These are phyloP conservation scores for Daldinia eschscholtzii DNA, from an alignment of 2,329 filamentous ascomycete genomes.

Conservation along the genomic window DNA sequence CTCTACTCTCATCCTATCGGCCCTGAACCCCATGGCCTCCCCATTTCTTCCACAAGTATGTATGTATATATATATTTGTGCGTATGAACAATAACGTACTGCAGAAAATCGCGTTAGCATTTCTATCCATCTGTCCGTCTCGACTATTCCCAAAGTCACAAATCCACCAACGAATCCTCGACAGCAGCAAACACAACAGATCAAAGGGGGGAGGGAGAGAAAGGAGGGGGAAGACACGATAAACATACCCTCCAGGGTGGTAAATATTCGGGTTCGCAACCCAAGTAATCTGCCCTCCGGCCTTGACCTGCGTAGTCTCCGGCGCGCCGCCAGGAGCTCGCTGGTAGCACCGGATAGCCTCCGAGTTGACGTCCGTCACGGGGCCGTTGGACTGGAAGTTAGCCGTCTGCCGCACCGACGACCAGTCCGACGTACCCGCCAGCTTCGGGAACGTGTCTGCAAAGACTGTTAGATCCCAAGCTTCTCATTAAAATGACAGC, in stretches of 20 bases:
- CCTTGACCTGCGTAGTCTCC: constrained; percentile 54
- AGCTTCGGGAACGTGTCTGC: constrained; percentile 53
- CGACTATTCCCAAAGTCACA: not conserved
- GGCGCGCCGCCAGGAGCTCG: constrained; percentile 51
- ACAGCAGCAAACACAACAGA: too few species aligned
- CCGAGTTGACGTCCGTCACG: constrained; percentile 56
- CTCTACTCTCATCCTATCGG: not conserved
- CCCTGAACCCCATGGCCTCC: not conserved
- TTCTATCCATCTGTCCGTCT: too few species aligned
- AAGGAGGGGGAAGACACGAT: too few species aligned
- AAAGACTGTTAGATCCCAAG: too few species aligned
- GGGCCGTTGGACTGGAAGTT: constrained; percentile 60
- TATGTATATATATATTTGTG: not conserved
- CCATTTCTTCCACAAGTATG: not conserved
- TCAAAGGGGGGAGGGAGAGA: too few species aligned
- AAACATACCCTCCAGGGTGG: constrained; percentile 48
- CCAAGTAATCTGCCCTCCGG: constrained; percentile 58
- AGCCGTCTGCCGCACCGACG: constrained; percentile 57
- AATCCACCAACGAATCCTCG: too few species aligned
- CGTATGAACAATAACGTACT: constrained; percentile 15
- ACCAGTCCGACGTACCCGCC: constrained; percentile 49
- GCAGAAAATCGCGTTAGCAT: constrained; percentile 4
- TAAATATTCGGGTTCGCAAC: constrained; percentile 56
- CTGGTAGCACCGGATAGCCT: constrained; percentile 60
- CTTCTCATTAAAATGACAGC: too few species aligned